These are phyloP conservation scores for Penicillium glabrum DNA, from an alignment of 2,329 filamentous ascomycete genomes.

Conservation along the genomic window DNA sequence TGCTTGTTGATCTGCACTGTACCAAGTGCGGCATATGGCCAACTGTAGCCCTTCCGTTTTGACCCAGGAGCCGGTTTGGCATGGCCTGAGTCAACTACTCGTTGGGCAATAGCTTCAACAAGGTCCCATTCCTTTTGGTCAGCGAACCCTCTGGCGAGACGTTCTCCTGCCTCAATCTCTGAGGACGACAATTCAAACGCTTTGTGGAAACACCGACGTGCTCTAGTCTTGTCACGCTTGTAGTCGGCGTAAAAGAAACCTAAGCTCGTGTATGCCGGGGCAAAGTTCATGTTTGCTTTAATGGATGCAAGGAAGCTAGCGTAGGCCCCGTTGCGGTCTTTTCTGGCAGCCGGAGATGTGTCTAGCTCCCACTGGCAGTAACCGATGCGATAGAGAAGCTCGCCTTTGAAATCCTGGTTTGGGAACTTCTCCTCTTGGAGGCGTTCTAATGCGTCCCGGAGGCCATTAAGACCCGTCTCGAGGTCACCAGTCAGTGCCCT, in stretches of 20 bases:
- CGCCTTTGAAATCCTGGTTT: conserved; percentile 71
- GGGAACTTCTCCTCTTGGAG: conserved; percentile 63
- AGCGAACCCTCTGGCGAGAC: conserved; percentile 81
- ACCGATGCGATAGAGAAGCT: conserved; percentile 83
- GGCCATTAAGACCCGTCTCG: conserved; percentile 62
- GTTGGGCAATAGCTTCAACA: conserved; percentile 86
- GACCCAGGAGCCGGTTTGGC: conserved; percentile 87
- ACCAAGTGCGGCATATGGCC: conserved; percentile 91
- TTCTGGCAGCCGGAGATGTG: conserved; percentile 70
- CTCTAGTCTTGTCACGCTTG: conserved; percentile 78
- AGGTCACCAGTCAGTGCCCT: conserved; percentile 80
- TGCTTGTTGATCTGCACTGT: conserved; percentile 94
- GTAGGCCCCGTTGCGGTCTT: conserved; percentile 79
- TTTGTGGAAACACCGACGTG: conserved; percentile 92
- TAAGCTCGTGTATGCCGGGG: conserved; percentile 86
- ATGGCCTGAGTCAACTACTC: conserved; percentile 92
- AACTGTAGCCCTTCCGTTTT: conserved; percentile 88
- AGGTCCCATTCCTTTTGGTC: conserved; percentile 93
- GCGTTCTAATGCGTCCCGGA: conserved; percentile 67
- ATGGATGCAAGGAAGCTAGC: conserved; percentile 78
- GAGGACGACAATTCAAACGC: conserved; percentile 88
- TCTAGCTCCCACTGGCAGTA: conserved; percentile 85
- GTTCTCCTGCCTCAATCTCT: conserved; percentile 83
- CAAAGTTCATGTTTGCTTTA: conserved; percentile 82
- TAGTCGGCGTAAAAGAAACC: conserved; percentile 92